Evolutionary conservation across 2,329 filamentous ascomycete genomes (phyloP).

Genomic region (Remersonia thermophila): DNA sequence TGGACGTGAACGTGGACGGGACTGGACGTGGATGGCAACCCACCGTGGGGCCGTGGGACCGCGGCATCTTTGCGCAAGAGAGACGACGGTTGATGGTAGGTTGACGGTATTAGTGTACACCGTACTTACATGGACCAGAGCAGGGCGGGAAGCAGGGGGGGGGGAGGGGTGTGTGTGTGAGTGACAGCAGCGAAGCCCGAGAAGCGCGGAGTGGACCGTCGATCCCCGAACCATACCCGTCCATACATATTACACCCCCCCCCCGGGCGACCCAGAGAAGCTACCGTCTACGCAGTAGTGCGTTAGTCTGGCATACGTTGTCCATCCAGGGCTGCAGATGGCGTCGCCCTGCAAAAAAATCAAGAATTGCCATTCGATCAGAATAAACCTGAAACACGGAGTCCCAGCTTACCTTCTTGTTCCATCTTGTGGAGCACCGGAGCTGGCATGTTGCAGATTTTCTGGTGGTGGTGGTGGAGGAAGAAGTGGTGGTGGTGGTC

Average conservation of each 20-base stretch:
- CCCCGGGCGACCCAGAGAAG: too few species aligned
- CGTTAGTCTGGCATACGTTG: background rate
- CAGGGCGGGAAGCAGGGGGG: too few species aligned
- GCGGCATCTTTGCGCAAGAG: too few species aligned
- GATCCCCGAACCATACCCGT: conserved; percentile 1
- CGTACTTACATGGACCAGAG: too few species aligned
- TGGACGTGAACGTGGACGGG: background rate
- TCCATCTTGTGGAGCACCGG: conserved; percentile 1
- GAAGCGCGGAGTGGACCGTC: background rate
- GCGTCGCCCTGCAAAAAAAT: conserved; percentile 6
- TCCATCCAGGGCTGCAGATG: conserved; percentile 14
- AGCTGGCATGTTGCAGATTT: conserved; percentile 8
- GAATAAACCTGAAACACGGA: conserved; percentile 23
- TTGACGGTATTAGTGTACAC: too few species aligned
- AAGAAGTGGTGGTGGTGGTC: too few species aligned
- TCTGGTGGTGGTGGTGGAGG: too few species aligned
- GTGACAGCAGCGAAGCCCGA: background rate
- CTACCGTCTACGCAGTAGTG: too few species aligned
- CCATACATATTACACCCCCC: background rate
- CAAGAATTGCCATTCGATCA: conserved; percentile 12
- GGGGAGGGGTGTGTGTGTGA: too few species aligned
- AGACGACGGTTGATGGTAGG: too few species aligned
- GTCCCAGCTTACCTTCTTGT: conserved; percentile 9
- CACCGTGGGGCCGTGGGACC: too few species aligned
- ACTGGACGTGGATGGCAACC: background rate